Evolutionary conservation across 441 rosid genomes (phyloP).

Genomic region (Cnidoscolus chayamansa): DNA sequence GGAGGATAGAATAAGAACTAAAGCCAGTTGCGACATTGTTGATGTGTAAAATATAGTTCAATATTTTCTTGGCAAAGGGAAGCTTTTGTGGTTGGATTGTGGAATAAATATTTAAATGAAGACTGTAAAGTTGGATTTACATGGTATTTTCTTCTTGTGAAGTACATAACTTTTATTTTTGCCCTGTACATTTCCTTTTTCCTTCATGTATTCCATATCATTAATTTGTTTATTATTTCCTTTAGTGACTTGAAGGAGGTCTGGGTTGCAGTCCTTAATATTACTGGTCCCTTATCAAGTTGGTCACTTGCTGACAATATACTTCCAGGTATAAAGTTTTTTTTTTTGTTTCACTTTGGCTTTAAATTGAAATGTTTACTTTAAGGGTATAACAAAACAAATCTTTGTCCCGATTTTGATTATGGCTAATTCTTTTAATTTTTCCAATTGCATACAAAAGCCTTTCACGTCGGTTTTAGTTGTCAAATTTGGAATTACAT

Average conservation of each 20-base stretch:
- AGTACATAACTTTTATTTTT: background rate
- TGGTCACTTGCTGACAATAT: conserved; percentile 87
- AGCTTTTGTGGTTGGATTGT: background rate
- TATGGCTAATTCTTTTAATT: too few species aligned
- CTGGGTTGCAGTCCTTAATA: conserved; percentile 90
- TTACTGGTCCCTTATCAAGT: conserved; percentile 84
- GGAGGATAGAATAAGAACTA: background rate
- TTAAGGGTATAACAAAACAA: too few species aligned
- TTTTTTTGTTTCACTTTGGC: conserved; percentile 11
- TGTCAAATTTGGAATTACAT: too few species aligned
- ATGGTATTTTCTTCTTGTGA: background rate
- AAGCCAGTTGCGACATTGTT: background rate
- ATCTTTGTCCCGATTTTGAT: too few species aligned
- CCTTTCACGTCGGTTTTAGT: too few species aligned
- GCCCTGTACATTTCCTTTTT: background rate
- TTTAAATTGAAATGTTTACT: background rate
- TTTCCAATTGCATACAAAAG: too few species aligned
- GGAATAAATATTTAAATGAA: background rate
- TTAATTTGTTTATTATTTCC: conserved; percentile 6
- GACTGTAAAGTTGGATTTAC: background rate
- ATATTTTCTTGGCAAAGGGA: background rate
- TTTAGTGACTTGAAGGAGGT: conserved; percentile 82
- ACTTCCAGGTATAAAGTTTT: conserved; percentile 54
- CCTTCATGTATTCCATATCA: background rate
- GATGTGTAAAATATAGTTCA: background rate